Evolutionary conservation across 768 basidiomycete species (phyloP).

Genomic region (Amanita pallidorosea): DNA sequence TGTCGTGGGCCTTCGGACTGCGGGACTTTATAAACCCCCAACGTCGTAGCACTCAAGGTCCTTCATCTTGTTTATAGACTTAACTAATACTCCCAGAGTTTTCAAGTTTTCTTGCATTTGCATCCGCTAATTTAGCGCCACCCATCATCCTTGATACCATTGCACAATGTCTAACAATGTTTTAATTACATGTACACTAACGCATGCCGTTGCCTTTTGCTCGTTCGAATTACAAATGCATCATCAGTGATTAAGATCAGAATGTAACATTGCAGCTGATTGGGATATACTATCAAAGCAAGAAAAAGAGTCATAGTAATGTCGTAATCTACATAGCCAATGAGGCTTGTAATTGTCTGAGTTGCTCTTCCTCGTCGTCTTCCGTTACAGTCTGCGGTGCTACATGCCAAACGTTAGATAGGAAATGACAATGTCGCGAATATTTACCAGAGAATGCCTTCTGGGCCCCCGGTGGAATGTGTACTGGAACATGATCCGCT

Average conservation of each 20-base stretch:
- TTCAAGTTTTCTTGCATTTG: conserved; percentile 4
- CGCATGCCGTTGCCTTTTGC: conserved; percentile 1
- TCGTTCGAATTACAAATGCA: conserved; percentile 4
- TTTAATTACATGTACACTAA: conserved; percentile 14
- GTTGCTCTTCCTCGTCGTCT: conserved; percentile 87
- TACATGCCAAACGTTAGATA: neutral
- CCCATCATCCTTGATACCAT: conserved; percentile 7
- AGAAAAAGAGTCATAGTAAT: neutral
- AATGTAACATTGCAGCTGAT: conserved; percentile 13
- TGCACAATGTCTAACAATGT: conserved; percentile 5
- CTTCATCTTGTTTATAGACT: conserved; percentile 6
- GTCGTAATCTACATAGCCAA: conserved; percentile 57
- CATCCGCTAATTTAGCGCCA: conserved; percentile 4
- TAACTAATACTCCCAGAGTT: conserved; percentile 3
- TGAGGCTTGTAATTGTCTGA: conserved; percentile 80
- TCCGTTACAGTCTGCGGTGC: conserved; percentile 39
- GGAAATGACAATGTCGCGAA: neutral
- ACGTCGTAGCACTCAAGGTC: conserved; percentile 15
- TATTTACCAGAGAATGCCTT: conserved; percentile 1
- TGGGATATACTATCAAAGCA: conserved; percentile 7
- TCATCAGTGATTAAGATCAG: conserved; percentile 15
- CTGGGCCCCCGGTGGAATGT: conserved; percentile 53
- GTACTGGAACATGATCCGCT: conserved; percentile 84
- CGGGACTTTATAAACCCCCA: conserved; percentile 19
- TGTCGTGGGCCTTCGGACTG: conserved; percentile 63